These are phyloP conservation scores for Triangularia setosa DNA, from an alignment of 2,329 filamentous ascomycete species.

Conservation along the genomic window DNA sequence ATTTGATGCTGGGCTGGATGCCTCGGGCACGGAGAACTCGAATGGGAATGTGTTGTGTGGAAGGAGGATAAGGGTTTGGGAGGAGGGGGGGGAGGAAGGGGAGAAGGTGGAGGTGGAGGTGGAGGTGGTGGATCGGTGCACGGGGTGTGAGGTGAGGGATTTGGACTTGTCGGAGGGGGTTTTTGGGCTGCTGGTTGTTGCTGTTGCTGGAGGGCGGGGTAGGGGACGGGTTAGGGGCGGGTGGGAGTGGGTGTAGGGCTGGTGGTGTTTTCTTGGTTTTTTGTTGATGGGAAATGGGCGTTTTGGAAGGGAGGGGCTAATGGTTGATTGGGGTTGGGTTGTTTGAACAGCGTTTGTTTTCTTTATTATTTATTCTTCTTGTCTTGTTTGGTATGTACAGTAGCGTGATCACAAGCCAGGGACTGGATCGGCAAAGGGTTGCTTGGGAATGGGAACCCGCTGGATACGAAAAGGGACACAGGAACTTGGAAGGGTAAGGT, in stretches of 20 bases:
- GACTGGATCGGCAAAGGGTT: neutral
- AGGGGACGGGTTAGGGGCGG: neutral
- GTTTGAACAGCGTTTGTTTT: neutral
- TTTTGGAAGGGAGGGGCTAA: neutral
- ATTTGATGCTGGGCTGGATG: conserved; percentile 54
- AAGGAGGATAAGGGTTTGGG: conserved; percentile 57
- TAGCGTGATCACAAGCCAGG: neutral
- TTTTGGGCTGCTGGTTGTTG: conserved; percentile 42
- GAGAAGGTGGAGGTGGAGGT: conserved; percentile 43
- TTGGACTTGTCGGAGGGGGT: conserved; percentile 46
- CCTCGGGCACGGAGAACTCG: conserved; percentile 26
- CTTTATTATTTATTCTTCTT: neutral
- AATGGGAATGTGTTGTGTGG: conserved; percentile 68
- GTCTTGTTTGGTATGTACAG: neutral
- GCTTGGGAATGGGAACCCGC: neutral
- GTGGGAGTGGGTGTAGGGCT: neutral
- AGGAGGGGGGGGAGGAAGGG: conserved; percentile 40
- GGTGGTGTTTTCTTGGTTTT: neutral
- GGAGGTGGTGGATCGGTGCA: conserved; percentile 65
- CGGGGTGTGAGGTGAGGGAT: conserved; percentile 42
- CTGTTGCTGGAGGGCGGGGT: conserved; percentile 28
- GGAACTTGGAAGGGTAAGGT: neutral
- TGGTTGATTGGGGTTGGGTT: neutral
- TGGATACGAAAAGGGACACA: neutral
- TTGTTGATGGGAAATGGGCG: neutral